A percentile compares a stretch with the other conserved stretches of the same genome.
phyloP scores from a whole-genome alignment of 2,329 filamentous ascomycete genomes.

The Colletotrichum simmondsii region DNA sequence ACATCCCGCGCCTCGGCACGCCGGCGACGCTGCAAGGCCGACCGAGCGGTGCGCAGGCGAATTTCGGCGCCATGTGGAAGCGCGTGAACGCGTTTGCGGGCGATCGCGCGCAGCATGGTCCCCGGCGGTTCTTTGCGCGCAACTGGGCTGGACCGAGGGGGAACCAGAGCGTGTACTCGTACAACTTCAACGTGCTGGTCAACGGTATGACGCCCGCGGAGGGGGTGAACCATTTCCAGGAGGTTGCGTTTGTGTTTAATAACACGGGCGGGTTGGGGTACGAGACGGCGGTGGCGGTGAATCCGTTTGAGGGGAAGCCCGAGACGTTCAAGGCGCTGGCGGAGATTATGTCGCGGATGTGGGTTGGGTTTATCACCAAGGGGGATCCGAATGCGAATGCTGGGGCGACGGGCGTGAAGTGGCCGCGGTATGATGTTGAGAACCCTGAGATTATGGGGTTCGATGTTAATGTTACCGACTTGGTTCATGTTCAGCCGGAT shows the following conservation, averaged over 20 bases:
- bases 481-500: constrained; percentile 57
- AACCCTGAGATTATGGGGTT: constrained; percentile 59
- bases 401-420: constrained; percentile 38
- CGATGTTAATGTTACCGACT: constrained; percentile 55
- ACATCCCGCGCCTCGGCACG: constrained; percentile 58
- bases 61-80: constrained; percentile 61
- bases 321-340: constrained; percentile 54
- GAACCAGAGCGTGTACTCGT: constrained; percentile 64
- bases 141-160: constrained; percentile 58
- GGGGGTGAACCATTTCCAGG: constrained; percentile 43
- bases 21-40: constrained; percentile 52
- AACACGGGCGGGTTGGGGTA: constrained; percentile 63
- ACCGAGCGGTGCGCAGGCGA: constrained; percentile 37
- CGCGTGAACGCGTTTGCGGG: constrained; percentile 64
- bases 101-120: constrained; percentile 66
- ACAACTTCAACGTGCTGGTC: constrained; percentile 55
- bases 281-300: constrained; percentile 52
- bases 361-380: constrained; percentile 60
- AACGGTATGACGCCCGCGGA: constrained; percentile 33
- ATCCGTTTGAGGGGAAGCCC: constrained; percentile 53
- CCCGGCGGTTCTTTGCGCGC: constrained; percentile 63
- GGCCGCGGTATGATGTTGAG: constrained; percentile 55
- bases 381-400: constrained; percentile 53
- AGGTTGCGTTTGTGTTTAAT: constrained; percentile 56
- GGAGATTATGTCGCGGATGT: constrained; percentile 60